Evolutionary conservation across 2,329 filamentous ascomycete genomes (phyloP).

Genomic region (Exophiala bonariae): DNA sequence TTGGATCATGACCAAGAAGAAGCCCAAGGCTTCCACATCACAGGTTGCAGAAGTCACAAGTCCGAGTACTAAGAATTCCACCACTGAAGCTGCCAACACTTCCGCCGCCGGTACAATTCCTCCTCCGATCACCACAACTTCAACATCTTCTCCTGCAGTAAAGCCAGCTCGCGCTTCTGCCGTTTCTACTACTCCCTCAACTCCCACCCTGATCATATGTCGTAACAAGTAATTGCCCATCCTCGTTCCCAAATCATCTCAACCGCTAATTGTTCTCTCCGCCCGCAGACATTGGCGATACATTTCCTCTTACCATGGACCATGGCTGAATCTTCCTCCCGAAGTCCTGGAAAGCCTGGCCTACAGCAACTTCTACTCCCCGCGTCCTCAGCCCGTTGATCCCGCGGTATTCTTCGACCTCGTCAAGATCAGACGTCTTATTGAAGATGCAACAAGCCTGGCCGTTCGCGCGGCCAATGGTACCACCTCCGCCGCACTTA

Average conservation of each 20-base stretch:
- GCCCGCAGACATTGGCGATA: conserved; percentile 73
- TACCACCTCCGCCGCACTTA: conserved; percentile 64
- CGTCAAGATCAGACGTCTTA: conserved; percentile 75
- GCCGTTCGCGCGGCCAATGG: conserved; percentile 76
- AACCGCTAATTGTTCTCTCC: background rate
- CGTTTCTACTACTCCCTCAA: conserved; percentile 31
- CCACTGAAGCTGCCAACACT: too few relatives aligned
- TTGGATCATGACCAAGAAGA: conserved; percentile 20
- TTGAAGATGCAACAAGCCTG: conserved; percentile 77
- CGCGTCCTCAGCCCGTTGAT: conserved; percentile 74
- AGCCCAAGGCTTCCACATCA: conserved; percentile 13
- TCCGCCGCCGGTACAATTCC: background rate
- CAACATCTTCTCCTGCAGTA: background rate
- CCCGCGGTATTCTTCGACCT: conserved; percentile 80
- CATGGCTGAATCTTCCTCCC: conserved; percentile 77
- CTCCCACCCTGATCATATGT: conserved; percentile 60
- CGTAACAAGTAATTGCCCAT: conserved; percentile 61
- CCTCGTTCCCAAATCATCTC: conserved; percentile 11
- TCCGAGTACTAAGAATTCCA: too few relatives aligned
- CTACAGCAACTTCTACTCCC: conserved; percentile 75
- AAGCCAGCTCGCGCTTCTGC: too few relatives aligned
- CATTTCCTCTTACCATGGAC: conserved; percentile 79
- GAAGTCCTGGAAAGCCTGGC: conserved; percentile 78
- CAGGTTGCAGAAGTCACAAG: conserved; percentile 3
- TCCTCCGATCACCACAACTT: background rate